phyloP scores from a whole-genome alignment of 1,284 basidiomycete species.

The Rhizopogon hawkerae region DNA sequence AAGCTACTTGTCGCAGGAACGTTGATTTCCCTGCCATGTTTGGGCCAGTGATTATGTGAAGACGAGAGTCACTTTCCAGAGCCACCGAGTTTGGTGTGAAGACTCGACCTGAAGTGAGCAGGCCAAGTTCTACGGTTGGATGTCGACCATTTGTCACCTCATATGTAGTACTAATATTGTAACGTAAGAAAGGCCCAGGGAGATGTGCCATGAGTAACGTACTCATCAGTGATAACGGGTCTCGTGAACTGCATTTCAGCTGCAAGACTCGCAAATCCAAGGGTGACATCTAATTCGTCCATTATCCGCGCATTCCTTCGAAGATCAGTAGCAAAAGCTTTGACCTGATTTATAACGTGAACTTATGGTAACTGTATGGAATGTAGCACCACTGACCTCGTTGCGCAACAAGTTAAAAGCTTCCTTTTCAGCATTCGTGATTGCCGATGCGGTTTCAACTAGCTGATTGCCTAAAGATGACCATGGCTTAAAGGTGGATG shows the following conservation, averaged over 20 bases:
- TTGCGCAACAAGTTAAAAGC: conserved; percentile 62
- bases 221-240: conserved; percentile 70
- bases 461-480: conserved; percentile 62
- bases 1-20: conserved; percentile 82
- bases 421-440: conserved; percentile 55
- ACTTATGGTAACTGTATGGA: not conserved
- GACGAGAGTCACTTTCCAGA: conserved; percentile 49
- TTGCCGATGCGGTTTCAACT: conserved; percentile 45
- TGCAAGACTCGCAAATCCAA: conserved; percentile 80
- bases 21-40: conserved; percentile 98
- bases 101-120: conserved; percentile 63
- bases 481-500: conserved; percentile 57
- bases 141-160: conserved; percentile 78
- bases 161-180: conserved; percentile 45
- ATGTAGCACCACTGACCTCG: conserved; percentile 39
- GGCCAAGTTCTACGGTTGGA: conserved; percentile 86
- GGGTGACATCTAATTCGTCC: conserved; percentile 83
- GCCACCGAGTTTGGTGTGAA: conserved; percentile 80
- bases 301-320: conserved; percentile 73
- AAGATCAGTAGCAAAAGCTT: conserved; percentile 44
- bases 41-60: conserved; percentile 87
- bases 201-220: conserved; percentile 20
- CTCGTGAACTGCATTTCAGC: conserved; percentile 70
- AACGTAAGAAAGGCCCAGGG: not conserved
- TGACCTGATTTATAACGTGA: conserved; percentile 42